Evolutionary conservation across 78 protist genomes (phyloP), one percentile per base, ranked within the genome.

Genomic region (Dictyostelium citrinum): DNA sequence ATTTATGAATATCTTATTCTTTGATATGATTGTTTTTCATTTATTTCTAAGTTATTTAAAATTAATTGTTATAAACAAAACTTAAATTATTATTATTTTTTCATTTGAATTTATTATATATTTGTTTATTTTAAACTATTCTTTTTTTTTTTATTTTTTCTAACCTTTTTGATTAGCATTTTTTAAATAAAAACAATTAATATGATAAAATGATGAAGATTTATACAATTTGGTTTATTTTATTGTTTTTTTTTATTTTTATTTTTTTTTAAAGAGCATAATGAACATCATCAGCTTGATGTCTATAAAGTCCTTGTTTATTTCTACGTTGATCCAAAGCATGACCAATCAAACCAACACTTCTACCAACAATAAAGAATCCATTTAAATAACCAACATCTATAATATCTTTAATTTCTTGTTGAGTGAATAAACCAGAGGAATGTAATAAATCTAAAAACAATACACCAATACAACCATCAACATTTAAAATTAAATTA

Each of bases 401-500:
- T 9, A 95, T 55, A 43, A 71, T 46, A 43, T 91, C 96, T 68
- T 97, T 95, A 29, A 96, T 98, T 95, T 98, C 99, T 46, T 97
- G 98, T 33, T 79, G 45, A 16, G 97, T 97, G 96, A 98, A 98
- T 35, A 83, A 71, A 22, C 96, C 98, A 67, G 97, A 97, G 16
- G 74, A 33, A 71, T 96, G 93, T 71, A 98, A 46, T n/a, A 98
- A 90, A 61, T 98, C 99, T 35, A 98, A 96, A 55, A 98, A 97
- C 20, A 83, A 64, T n/a, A 86, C 93, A 51, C 96, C 99, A 27
- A 98, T 93, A 82, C 79, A 61, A 55, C 99, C 99, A 76, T 98
- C 99, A 20, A 98, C 99, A 88, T 98, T 98, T 68, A 98, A 95
- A 80, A 98, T 97, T 37, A 98, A 96, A 83, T 98, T 98, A 83